Evolutionary conservation across 371 early-diverging fungal genomes (phyloP), one percentile per base, ranked within the genome.

Genomic region (Mucor irregularis): DNA sequence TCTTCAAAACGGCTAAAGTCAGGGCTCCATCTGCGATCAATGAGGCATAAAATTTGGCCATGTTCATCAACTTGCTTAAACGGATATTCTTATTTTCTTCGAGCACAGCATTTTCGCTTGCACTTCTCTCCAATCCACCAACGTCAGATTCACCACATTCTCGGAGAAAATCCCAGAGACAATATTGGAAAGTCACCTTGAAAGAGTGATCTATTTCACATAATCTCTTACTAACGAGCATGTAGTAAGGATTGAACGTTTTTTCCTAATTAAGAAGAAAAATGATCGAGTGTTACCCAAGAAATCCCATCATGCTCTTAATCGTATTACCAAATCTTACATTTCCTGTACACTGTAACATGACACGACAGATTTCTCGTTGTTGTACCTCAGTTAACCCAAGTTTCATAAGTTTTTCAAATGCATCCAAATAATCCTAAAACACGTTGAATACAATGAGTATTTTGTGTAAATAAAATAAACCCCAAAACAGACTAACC

Each of bases 181-280:
- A 85, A 62, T 91, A 98, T 80, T 95, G 94, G 67, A 93, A 90
- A 3, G 98, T 98, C 53, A 97, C 85, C 73, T 89, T 90, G 76
- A 86, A 91, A 10, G 89, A 86, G 69, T 90, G 89, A 50, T 85
- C 82, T 25, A 81, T 74, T 31, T 77, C 72, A 69, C 93, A 93
- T 45, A 98, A 72, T 48, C 85, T 73, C 39, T 88, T 78, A 10
- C 89, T 90, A 3, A 97, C 90, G 37, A 94, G 81, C 47, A 91
- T 84, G 58, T 98, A 98, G 69, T 88, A 98, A n/a, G 96, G 94
- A 71, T 98, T 98, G 75, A 89, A 93, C 13, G 83, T 80, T 64
- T 82, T 82, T 76, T 96, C 97, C 87, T 90, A 69, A 25, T 53
- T 43, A 40, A n/a, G 11, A 37, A 49, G 21, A 31, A 42, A 39